Evolutionary conservation across 768 basidiomycete genomes (phyloP), one percentile per base, ranked within the genome.

Genomic region (Podaxis rugospora): DNA sequence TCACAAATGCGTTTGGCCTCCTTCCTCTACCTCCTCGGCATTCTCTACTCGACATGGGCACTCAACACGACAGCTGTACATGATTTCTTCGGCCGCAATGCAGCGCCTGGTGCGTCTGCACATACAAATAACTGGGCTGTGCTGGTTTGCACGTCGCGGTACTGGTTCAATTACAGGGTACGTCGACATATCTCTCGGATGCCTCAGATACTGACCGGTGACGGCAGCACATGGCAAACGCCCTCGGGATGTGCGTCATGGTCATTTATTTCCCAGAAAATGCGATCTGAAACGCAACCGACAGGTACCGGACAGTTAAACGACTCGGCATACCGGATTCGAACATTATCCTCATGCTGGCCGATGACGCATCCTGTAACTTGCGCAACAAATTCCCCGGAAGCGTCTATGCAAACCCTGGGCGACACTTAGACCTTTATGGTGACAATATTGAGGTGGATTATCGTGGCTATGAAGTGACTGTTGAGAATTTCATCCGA

Each of bases 71-170:
- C 76, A 32, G 69, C 72, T 28, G 76, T 80, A 32, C 69, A 71
- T 37, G 72, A 79, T 36, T 84, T 85, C 70, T 83, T 85, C 66
- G 70, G 67, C 5, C 71, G 74, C 55, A 75, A 78, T 73, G 73
- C 67, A 18, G 61, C 66, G 4, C 57, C 68, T 10, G 69, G 67
- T 3, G 64, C 63, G 6, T 80, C 79, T 14, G 71, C 71, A 32
- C 94, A 97, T 70, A 97, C 96, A 5, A 99, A 98, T 70, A 98
- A 98, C 72, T 99, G 97, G 97, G 97, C 97, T 1, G 95, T 99
- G 4, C 78, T 98, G 37, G 95, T 98, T 3, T 95, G 92, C 67
- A 83, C 97, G 0, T 97, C 95, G 4, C 72, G 95, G 60, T 96
- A 95, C 71, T 98, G 95, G 95, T 99, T 99, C 80, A 99, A 99